Conservation (phyloP, 1,284 basidiomycete species). For the Xerocomus amazonicus region DNA sequence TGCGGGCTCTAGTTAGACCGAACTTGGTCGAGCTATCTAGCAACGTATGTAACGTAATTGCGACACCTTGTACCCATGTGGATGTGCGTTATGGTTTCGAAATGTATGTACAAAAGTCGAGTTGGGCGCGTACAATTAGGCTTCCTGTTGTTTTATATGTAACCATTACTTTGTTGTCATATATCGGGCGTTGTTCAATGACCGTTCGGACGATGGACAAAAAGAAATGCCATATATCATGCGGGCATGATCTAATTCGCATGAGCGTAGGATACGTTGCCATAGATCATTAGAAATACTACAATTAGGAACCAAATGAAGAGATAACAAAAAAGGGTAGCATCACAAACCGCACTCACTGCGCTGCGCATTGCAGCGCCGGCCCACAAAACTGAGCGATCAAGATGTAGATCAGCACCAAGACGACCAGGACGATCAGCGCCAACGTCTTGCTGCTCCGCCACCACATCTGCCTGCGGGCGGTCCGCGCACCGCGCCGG, state of each 20-base stretch:
- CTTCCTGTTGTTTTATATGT: constrained; percentile 18
- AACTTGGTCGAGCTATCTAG: constrained; percentile 4
- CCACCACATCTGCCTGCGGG: constrained; percentile 97
- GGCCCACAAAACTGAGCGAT: constrained; percentile 86
- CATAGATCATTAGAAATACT: constrained; percentile 3
- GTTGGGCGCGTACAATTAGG: constrained; percentile 8
- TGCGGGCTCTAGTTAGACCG: constrained; percentile 7
- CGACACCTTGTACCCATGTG: constrained; percentile 20
- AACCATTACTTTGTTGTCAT: constrained; percentile 1
- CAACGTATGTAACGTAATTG: constrained; percentile 22
- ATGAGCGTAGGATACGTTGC: constrained; percentile 7
- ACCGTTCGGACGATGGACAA: too few relatives aligned
- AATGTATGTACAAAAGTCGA: neutral
- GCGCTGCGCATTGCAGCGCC: constrained; percentile 56
- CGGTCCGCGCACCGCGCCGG: constrained; percentile 81
- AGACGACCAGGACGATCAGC: constrained; percentile 66
- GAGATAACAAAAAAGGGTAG: neutral
- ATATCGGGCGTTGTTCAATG: too few relatives aligned
- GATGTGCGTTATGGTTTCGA: neutral
- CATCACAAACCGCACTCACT: constrained; percentile 2
- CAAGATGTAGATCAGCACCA: constrained; percentile 77
- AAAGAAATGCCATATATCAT: too few relatives aligned
- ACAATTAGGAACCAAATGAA: constrained; percentile 2
- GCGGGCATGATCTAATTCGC: too few relatives aligned
- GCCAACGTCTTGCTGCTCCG: constrained; percentile 78